Evolutionary conservation across 352 stramenopile species (phyloP), one percentile per base, ranked within the genome.

Genomic region (Globisporangium emineosum): DNA sequence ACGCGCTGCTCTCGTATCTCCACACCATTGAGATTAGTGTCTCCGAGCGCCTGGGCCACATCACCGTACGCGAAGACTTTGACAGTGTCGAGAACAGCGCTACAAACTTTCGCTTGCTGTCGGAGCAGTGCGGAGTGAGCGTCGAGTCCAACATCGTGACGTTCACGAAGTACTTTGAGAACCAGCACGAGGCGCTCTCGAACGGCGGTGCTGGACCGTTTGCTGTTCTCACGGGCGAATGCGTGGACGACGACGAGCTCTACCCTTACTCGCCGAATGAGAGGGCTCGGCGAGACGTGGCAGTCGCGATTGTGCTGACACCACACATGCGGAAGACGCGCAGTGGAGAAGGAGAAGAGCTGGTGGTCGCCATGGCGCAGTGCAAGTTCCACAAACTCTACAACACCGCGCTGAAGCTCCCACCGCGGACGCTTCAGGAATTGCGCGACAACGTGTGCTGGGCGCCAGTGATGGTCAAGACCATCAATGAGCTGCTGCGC

Each of bases 11-110:
- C 23, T 60, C 30, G 15, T 82, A 80, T 45, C 7, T 83, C 21
- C 54, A 60, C 45, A 75, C 76, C 37, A 68, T 80, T 17, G 72
- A 86, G 64, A 81, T 79, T 60, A 72, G 37, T 25, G 67, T 83
- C 25, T 74, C 69, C 19, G 72, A 81, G 37, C 65, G 67, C 25
- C 66, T 82, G 32, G 75, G 75, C 42, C n/a, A n/a, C n/a, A n/a
- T n/a, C n/a, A n/a, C n/a, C n/a, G n/a, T n/a, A n/a, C n/a, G n/a
- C n/a, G n/a, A 50, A 73, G 57, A 68, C n/a, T n/a, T n/a, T n/a
- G n/a, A n/a, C n/a, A n/a, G n/a, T n/a, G n/a, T n/a, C n/a, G n/a
- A n/a, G n/a, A n/a, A n/a, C n/a, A n/a, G n/a, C n/a, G n/a, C n/a
- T n/a, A n/a, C n/a, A n/a, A n/a, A n/a, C n/a, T n/a, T n/a, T n/a